Evolutionary conservation across 495 filamentous ascomycete genomes (phyloP).

Genomic region (Bacidia gigantensis): DNA sequence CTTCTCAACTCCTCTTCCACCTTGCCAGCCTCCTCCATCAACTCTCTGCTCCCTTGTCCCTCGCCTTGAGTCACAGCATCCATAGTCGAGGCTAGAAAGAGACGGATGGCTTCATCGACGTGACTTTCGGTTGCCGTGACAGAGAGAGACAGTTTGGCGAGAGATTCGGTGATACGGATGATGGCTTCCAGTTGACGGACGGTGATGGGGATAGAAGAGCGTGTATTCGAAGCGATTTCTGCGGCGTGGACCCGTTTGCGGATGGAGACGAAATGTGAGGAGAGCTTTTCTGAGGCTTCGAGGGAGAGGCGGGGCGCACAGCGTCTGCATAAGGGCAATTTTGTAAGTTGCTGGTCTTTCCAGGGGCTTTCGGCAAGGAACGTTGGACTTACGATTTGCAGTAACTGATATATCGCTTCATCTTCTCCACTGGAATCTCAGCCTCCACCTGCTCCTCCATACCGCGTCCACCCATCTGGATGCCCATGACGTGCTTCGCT

Average conservation of each 20-base stretch:
- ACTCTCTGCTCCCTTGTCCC: constrained; percentile 65
- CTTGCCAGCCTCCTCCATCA: constrained; percentile 76
- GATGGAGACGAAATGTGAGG: constrained; percentile 93
- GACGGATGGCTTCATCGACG: constrained; percentile 93
- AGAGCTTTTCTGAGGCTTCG: constrained; percentile 91
- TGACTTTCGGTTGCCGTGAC: constrained; percentile 78
- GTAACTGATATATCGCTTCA: constrained; percentile 97
- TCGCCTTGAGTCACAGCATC: constrained; percentile 88
- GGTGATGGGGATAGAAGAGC: constrained; percentile 92
- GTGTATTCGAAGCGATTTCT: constrained; percentile 72
- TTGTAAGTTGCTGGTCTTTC: constrained; percentile 24
- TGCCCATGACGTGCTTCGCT: constrained; percentile 92
- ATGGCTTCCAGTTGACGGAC: constrained; percentile 95
- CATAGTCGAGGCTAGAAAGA: constrained; percentile 97
- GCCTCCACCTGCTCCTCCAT: constrained; percentile 71
- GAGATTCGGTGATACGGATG: constrained; percentile 88
- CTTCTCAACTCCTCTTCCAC: constrained; percentile 85
- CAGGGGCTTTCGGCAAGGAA: background rate
- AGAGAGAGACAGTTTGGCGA: constrained; percentile 79
- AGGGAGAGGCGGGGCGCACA: constrained; percentile 87
- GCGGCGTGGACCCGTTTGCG: constrained; percentile 84
- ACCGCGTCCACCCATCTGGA: constrained; percentile 86
- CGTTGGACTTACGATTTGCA: constrained; percentile 68
- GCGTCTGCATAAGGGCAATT: constrained; percentile 35
- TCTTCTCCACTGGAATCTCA: constrained; percentile 85